Evolutionary conservation across 2,329 filamentous ascomycete genomes (phyloP).

Genomic region (Pyricularia sp.): DNA sequence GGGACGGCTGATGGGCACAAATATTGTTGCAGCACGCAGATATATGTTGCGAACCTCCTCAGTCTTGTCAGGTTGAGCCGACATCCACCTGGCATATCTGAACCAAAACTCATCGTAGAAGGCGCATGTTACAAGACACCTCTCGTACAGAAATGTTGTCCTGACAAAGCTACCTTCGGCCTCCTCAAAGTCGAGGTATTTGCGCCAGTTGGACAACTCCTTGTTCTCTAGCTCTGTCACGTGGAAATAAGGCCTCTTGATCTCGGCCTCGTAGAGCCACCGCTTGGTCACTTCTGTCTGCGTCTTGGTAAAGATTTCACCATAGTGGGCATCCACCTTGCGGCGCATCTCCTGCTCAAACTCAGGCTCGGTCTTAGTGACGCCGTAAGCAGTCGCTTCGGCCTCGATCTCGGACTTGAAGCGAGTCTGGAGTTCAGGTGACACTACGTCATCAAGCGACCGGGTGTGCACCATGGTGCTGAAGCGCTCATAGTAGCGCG

Average conservation of each 20-base stretch:
- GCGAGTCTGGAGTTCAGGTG: constrained; percentile 51
- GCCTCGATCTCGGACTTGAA: constrained; percentile 61
- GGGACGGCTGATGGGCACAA: constrained; percentile 74
- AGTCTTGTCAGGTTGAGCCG: constrained; percentile 62
- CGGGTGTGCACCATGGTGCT: constrained; percentile 60
- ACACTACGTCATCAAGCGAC: constrained; percentile 60
- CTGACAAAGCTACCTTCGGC: constrained; percentile 56
- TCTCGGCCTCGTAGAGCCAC: constrained; percentile 88
- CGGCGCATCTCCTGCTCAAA: constrained; percentile 70
- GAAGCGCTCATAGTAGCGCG: constrained; percentile 87
- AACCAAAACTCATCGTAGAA: constrained; percentile 98
- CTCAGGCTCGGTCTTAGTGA: constrained; percentile 53
- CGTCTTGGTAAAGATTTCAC: constrained; percentile 67
- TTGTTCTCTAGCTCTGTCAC: constrained; percentile 81
- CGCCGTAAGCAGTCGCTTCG: constrained; percentile 41
- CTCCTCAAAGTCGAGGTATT: constrained; percentile 95
- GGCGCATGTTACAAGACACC: constrained; percentile 82
- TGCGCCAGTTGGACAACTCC: constrained; percentile 83
- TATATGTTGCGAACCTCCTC: constrained; percentile 91
- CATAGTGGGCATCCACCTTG: constrained; percentile 68
- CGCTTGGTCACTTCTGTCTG: constrained; percentile 83
- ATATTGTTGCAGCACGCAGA: constrained; percentile 71
- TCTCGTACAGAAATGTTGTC: constrained; percentile 77
- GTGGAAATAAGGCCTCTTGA: constrained; percentile 94
- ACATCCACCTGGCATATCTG: constrained; percentile 93